A percentile compares a stretch with the other conserved stretches of the same genome.
These are phyloP conservation scores for Ilyonectria destructans DNA, from an alignment of 2,329 filamentous ascomycete genomes.

Conservation along the genomic window DNA sequence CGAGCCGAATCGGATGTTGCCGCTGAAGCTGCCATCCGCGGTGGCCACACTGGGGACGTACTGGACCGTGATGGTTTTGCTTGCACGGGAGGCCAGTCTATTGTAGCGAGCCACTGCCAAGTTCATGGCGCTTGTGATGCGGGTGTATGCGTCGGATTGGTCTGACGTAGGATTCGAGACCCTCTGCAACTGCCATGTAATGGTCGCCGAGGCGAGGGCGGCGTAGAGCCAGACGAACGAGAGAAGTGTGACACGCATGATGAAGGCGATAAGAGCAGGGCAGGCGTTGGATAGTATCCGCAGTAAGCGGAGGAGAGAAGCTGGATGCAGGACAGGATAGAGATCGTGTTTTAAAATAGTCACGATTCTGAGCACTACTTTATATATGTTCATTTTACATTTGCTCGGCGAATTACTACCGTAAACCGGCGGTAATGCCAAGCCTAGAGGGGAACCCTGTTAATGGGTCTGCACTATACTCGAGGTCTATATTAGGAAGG, in stretches of 20 bases:
- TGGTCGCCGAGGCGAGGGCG: conserved; percentile 54
- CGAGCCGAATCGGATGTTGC: conserved; percentile 63
- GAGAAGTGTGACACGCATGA: conserved; percentile 56
- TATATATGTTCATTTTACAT: too few relatives aligned
- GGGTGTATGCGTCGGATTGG: conserved; percentile 60
- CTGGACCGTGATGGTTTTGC: conserved; percentile 58
- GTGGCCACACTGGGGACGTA: conserved; percentile 63
- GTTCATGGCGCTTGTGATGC: conserved; percentile 61
- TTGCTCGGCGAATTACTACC: not conserved
- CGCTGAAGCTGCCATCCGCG: conserved; percentile 63
- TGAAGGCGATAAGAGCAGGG: not conserved
- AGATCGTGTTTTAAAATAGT: not conserved
- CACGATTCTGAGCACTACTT: not conserved
- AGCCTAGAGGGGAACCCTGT: not conserved
- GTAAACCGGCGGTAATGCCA: not conserved
- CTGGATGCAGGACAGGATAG: not conserved
- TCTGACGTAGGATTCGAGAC: conserved; percentile 59
- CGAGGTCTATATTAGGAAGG: not conserved
- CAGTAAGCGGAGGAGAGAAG: too few relatives aligned
- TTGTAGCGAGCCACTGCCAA: conserved; percentile 60
- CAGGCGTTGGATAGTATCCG: not conserved
- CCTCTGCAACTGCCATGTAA: conserved; percentile 59
- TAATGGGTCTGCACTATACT: not conserved
- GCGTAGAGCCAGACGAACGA: conserved; percentile 50
- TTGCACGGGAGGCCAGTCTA: conserved; percentile 50